These are phyloP conservation scores for Pochonia chlamydosporia DNA, from an alignment of 2,329 filamentous ascomycete genomes.

Conservation along the genomic window DNA sequence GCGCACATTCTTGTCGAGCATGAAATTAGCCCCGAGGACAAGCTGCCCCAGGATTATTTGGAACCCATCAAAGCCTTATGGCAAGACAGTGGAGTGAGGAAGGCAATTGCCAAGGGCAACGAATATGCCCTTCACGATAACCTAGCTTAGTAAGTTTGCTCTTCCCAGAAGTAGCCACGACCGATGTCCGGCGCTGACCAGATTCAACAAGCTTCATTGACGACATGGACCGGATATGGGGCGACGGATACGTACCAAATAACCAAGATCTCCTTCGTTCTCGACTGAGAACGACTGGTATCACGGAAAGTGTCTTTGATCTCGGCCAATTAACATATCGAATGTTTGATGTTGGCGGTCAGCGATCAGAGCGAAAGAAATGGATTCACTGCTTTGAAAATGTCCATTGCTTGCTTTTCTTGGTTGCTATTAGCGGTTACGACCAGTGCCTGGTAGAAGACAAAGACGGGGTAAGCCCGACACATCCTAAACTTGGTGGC, in stretches of 20 bases:
- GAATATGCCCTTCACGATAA: conserved; percentile 97
- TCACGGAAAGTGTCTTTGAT: conserved; percentile 93
- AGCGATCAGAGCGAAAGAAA: conserved; percentile 96
- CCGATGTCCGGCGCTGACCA: conserved; percentile 9
- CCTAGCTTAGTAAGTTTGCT: conserved; percentile 70
- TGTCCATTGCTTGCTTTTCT: conserved; percentile 84
- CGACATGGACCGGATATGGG: conserved; percentile 70
- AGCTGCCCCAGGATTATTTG: conserved; percentile 71
- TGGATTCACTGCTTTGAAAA: conserved; percentile 99
- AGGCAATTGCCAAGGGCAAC: conserved; percentile 88
- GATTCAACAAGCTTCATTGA: conserved; percentile 65
- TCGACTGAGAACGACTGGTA: conserved; percentile 96
- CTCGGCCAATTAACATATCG: conserved; percentile 91
- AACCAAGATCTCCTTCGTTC: conserved; percentile 93
- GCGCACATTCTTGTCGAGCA: conserved; percentile 70
- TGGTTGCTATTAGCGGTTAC: conserved; percentile 93
- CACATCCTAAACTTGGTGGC: no score
- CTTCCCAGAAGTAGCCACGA: conserved; percentile 9
- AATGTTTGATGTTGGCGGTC: conserved; percentile 96
- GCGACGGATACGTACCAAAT: conserved; percentile 74
- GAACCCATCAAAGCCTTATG: conserved; percentile 79
- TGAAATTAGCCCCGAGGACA: conserved; percentile 77
- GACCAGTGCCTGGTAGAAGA: conserved; percentile 96
- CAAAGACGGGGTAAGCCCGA: conserved; percentile 69
- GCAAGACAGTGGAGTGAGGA: conserved; percentile 75